These are phyloP conservation scores for Globisporangium cystogenes DNA, from an alignment of 352 stramenopile species.

Conservation along the genomic window DNA sequence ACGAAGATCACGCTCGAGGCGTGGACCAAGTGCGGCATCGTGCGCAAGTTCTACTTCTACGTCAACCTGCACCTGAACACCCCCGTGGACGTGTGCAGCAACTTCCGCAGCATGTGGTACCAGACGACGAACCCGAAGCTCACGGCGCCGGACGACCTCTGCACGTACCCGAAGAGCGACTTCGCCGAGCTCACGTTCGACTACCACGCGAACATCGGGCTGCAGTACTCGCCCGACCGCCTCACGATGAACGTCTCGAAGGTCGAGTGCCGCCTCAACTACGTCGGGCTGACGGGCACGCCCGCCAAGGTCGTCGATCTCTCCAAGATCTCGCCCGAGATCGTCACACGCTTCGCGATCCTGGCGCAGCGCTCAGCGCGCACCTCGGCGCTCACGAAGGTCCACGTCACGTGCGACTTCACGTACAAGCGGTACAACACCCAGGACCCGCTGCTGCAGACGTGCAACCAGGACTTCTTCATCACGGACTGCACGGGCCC, in stretches of 20 bases:
- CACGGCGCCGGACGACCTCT: conserved; percentile 28
- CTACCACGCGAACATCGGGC: conserved; percentile 43
- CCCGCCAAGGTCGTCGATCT: conserved; percentile 10
- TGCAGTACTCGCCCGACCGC: conserved; percentile 27
- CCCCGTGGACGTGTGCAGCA: conserved; percentile 36
- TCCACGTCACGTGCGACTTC: conserved; percentile 53
- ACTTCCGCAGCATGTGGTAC: conserved; percentile 67
- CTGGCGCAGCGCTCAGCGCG: conserved; percentile 28
- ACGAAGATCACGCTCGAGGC: conserved; percentile 54
- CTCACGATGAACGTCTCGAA: conserved; percentile 32
- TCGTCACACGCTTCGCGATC: conserved; percentile 45
- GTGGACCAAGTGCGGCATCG: conserved; percentile 50
- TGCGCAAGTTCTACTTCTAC: conserved; percentile 38
- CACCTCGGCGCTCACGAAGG: conserved; percentile 29
- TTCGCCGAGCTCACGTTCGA: conserved; percentile 61
- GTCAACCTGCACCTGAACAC: conserved; percentile 49
- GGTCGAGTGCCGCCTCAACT: conserved; percentile 34
- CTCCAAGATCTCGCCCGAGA: conserved; percentile 24
- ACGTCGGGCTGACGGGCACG: conserved; percentile 7
- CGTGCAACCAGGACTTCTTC: conserved; percentile 40
- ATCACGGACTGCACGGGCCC: conserved; percentile 56
- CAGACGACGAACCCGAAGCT: conserved; percentile 28
- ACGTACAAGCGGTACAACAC: conserved; percentile 30
- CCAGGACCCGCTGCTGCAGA: conserved; percentile 14
- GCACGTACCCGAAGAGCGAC: conserved; percentile 43